phyloP scores from a whole-genome alignment of 208 protist genomes.

The Trypanosoma melophagium region DNA sequence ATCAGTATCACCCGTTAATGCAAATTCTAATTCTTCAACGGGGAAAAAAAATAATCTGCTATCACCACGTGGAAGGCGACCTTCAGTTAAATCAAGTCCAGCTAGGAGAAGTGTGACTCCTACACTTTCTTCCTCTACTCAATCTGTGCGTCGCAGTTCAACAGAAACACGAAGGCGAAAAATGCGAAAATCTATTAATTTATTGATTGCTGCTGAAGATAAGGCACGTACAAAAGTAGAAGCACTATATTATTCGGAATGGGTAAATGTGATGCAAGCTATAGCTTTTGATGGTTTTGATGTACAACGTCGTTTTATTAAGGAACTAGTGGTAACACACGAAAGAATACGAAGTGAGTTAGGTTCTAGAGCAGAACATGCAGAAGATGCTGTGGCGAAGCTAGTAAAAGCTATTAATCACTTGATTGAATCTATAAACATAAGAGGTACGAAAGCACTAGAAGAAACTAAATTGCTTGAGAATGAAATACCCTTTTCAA shows the following conservation, averaged over 20 bases:
- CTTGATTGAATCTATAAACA: conserved; percentile 32
- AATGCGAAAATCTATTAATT: neutral
- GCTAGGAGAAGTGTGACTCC: too few species aligned
- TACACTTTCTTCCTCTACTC: too few species aligned
- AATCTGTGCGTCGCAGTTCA: neutral
- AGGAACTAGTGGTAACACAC: conserved; percentile 29
- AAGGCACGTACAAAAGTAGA: conserved; percentile 23
- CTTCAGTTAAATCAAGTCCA: neutral
- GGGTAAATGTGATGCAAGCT: conserved; percentile 25
- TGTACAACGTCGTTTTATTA: conserved; percentile 39
- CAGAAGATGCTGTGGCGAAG: conserved; percentile 28
- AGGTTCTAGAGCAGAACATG: conserved; percentile 29
- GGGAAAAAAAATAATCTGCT: neutral
- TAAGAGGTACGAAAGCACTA: conserved; percentile 28
- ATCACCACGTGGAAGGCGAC: neutral
- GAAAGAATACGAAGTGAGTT: conserved; percentile 23
- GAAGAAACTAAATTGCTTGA: conserved; percentile 34
- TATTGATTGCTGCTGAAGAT: conserved; percentile 17
- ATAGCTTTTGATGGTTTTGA: conserved; percentile 38
- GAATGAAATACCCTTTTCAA: conserved; percentile 21
- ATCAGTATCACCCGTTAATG: neutral
- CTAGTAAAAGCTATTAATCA: conserved; percentile 30
- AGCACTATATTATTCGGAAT: conserved; percentile 25
- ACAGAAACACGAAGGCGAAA: neutral
- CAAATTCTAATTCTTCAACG: neutral